Conservation (phyloP, 805 yeast species). For the Ogataea haglerorum region DNA sequence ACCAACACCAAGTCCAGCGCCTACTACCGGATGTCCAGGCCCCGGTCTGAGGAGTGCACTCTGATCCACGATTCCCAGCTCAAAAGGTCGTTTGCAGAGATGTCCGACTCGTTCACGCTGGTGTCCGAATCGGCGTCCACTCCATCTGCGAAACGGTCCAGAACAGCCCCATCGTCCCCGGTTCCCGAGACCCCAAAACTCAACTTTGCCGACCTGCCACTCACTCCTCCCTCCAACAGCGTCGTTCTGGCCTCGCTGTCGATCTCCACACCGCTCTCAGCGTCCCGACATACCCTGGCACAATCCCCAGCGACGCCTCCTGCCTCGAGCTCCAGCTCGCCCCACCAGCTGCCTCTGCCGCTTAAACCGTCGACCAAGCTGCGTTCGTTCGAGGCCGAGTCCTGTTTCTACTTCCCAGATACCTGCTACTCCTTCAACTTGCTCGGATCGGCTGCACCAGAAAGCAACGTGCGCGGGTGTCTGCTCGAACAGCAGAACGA, state of each 20-base stretch:
- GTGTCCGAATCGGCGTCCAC: slow-evolving; percentile 11
- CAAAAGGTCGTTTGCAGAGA: slow-evolving; percentile 19
- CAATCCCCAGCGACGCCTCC: slow-evolving; percentile 28
- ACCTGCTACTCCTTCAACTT: slow-evolving; percentile 35
- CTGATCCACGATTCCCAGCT: slow-evolving; percentile 11
- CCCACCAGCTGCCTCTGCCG: slow-evolving; percentile 19
- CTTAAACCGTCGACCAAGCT: slow-evolving; percentile 20
- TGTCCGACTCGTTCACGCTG: slow-evolving; percentile 12
- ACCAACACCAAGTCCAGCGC: slow-evolving; percentile 26
- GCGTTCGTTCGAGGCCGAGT: slow-evolving; percentile 17
- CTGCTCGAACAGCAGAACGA: slow-evolving; percentile 33
- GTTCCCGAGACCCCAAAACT: slow-evolving; percentile 25
- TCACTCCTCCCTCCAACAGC: slow-evolving; percentile 26
- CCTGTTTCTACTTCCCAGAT: slow-evolving; percentile 32
- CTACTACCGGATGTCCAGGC: slow-evolving; percentile 24
- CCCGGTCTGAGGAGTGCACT: slow-evolving; percentile 23
- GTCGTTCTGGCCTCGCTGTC: slow-evolving; percentile 15
- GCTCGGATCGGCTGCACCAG: slow-evolving; percentile 24
- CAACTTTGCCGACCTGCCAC: slow-evolving; percentile 20
- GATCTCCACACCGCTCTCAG: slow-evolving; percentile 18
- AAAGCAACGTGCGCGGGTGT: slow-evolving; percentile 34
- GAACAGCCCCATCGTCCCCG: slow-evolving; percentile 33
- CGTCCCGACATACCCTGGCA: slow-evolving; percentile 11
- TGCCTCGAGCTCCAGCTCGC: slow-evolving; percentile 26
- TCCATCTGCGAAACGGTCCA: slow-evolving; percentile 23